Evolutionary conservation across 2,329 filamentous ascomycete species (phyloP).

Genomic region (Colletotrichum tofieldiae): DNA sequence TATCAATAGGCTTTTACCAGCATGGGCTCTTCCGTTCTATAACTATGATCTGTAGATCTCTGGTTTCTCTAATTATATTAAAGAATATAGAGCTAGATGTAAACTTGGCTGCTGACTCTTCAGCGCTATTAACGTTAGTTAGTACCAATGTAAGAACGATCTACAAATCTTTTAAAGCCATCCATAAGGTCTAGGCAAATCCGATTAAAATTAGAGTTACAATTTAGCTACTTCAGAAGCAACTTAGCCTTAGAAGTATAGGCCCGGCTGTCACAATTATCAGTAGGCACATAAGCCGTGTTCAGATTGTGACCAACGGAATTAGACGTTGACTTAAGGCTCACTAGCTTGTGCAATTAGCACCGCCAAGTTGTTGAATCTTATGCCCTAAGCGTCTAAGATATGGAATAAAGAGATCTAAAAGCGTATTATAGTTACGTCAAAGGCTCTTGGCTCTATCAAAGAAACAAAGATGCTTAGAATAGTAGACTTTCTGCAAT

Average conservation of each 20-base stretch:
- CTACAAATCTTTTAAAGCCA: constrained; percentile 46
- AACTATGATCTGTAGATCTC: constrained; percentile 28
- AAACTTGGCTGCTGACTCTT: constrained; percentile 3
- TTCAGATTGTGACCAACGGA: not conserved
- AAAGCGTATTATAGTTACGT: constrained; percentile 48
- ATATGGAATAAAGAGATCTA: constrained; percentile 51
- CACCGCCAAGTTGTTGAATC: constrained; percentile 45
- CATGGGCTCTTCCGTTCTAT: constrained; percentile 50
- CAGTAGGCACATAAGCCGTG: constrained; percentile 33
- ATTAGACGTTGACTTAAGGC: not conserved
- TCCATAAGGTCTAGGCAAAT: constrained; percentile 52
- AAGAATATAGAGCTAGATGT: constrained; percentile 23
- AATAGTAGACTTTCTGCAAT: constrained; percentile 43
- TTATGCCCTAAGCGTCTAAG: constrained; percentile 50
- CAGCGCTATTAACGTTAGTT: constrained; percentile 46
- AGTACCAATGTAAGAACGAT: constrained; percentile 46
- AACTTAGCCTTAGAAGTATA: constrained; percentile 53
- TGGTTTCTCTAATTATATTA: constrained; percentile 23
- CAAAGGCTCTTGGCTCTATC: constrained; percentile 49
- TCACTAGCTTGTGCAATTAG: constrained; percentile 47
- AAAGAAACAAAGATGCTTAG: constrained; percentile 55
- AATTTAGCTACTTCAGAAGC: constrained; percentile 50
- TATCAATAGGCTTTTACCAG: constrained; percentile 52
- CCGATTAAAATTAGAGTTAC: constrained; percentile 50
- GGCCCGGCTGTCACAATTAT: constrained; percentile 52